These are phyloP conservation scores for Boletus albobrunnescens DNA, from an alignment of 1,284 basidiomycete species.

Conservation along the genomic window DNA sequence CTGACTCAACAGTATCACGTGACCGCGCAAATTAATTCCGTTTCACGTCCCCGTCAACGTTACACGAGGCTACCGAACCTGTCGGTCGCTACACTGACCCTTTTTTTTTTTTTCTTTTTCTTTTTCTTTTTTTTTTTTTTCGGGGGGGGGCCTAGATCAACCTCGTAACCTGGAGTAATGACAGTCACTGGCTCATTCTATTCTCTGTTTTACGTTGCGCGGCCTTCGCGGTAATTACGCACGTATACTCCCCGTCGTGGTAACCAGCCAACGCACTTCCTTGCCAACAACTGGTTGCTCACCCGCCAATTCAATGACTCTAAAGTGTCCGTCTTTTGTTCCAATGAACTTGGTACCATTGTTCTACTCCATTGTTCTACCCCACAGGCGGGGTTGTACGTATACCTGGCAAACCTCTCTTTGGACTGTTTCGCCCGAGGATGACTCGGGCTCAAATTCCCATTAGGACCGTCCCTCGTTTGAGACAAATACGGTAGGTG, in stretches of 20 bases:
- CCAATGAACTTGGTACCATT: conserved; percentile 18
- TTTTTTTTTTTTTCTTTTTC: neutral
- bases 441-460: too few relatives aligned
- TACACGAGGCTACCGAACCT: conserved; percentile 35
- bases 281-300: too few relatives aligned
- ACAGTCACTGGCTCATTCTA: neutral
- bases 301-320: too few relatives aligned
- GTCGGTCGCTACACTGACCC: conserved; percentile 2
- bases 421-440: too few relatives aligned
- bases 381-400: conserved; percentile 10
- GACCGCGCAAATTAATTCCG: conserved; percentile 29
- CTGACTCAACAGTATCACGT: conserved; percentile 39
- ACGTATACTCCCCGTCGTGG: too few relatives aligned
- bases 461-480: too few relatives aligned
- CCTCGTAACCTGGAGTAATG: neutral
- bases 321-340: conserved; percentile 20
- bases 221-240: conserved; percentile 8
- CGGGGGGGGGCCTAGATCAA: too few relatives aligned
- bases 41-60: conserved; percentile 25
- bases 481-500: too few relatives aligned
- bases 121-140: too few relatives aligned
- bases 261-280: neutral
- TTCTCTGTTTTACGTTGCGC: conserved; percentile 6
- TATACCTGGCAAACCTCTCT: conserved; percentile 5
- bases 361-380: conserved; percentile 17